phyloP scores from a whole-genome alignment of 352 stramenopile genomes.

The Pythium brachiatum region DNA sequence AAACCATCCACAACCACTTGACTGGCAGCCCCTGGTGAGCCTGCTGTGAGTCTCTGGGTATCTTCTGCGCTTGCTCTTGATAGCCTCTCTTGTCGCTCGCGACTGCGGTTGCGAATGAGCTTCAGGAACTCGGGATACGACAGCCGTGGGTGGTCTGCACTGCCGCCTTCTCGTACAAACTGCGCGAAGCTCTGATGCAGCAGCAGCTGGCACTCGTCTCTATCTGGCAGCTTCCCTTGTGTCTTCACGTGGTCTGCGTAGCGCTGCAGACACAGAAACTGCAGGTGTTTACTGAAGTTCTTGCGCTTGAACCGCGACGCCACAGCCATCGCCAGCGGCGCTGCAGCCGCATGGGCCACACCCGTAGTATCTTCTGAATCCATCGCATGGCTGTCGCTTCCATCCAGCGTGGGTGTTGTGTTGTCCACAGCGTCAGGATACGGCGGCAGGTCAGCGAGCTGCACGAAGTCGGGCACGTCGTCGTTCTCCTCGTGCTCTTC shows the following conservation, averaged over 20 bases:
- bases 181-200: constrained; percentile 51
- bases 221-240: constrained; percentile 39
- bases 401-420: not conserved
- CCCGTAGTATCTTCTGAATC: not conserved
- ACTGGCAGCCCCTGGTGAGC: not conserved
- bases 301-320: constrained; percentile 50
- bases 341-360: not conserved
- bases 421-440: constrained; percentile 14
- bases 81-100: constrained; percentile 48
- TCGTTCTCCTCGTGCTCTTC: constrained; percentile 15
- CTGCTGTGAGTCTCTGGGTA: not conserved
- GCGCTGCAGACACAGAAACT: constrained; percentile 54
- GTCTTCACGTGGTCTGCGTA: constrained; percentile 46
- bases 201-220: constrained; percentile 45
- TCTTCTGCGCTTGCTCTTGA: not conserved
- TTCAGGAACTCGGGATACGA: constrained; percentile 62
- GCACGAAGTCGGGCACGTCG: constrained; percentile 44
- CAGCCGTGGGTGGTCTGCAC: constrained; percentile 44
- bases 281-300: constrained; percentile 69
- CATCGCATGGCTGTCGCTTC: not conserved
- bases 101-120: constrained; percentile 62
- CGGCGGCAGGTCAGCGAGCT: constrained; percentile 36
- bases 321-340: not conserved
- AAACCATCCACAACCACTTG: not conserved
- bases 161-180: constrained; percentile 52